Evolutionary conservation across 345 rosid genomes (phyloP).

Genomic region (Salix suchowensis): DNA sequence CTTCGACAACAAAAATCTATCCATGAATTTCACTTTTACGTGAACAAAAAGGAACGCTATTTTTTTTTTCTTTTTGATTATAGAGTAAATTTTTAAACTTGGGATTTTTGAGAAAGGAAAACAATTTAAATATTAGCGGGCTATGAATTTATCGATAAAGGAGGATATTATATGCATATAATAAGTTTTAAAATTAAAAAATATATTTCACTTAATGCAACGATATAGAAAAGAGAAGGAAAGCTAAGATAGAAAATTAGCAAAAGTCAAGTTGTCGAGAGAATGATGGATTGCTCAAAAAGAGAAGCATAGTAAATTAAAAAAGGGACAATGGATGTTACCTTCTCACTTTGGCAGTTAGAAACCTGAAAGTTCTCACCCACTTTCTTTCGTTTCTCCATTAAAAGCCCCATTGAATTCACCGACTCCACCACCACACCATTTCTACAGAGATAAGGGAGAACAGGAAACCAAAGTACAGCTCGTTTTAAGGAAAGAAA

Average conservation of each 20-base stretch:
- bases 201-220: not conserved
- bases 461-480: not conserved
- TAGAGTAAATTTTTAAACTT: too few species aligned
- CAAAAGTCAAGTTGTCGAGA: not conserved
- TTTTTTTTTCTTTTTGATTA: too few species aligned
- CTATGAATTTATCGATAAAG: too few species aligned
- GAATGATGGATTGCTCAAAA: not conserved
- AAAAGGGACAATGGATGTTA: not conserved
- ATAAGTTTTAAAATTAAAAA: too few species aligned
- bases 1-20: too few species aligned
- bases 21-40: too few species aligned
- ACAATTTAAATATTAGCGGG: too few species aligned
- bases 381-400: not conserved
- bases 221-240: not conserved
- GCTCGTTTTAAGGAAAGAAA: not conserved
- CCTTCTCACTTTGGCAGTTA: not conserved
- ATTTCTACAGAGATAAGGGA: not conserved
- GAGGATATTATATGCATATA: not conserved
- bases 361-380: not conserved
- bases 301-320: not conserved
- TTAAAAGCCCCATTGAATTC: conserved; percentile 14
- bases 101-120: too few species aligned
- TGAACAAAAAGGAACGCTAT: too few species aligned
- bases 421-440: not conserved
- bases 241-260: not conserved